Percentiles rank a stretch among this genome's conserved stretches.
Evolutionary conservation across 768 basidiomycete species (phyloP).

Genomic region (Lactarius indigo): DNA sequence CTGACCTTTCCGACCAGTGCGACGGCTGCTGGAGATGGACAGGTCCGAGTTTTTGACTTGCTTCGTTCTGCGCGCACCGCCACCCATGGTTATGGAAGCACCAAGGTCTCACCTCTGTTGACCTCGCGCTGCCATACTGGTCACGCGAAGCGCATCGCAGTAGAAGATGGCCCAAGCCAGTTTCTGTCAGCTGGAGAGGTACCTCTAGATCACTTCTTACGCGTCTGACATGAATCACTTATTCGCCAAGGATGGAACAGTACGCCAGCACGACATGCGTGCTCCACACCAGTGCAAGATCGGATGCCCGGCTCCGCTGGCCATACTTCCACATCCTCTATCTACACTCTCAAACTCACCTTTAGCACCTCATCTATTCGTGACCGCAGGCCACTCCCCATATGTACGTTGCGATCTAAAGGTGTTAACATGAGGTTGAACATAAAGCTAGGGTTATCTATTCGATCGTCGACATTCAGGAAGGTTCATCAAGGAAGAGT

Average conservation of each 20-base stretch:
- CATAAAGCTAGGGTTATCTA: constrained; percentile 58
- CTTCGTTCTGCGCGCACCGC: background rate
- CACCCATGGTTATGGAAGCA: background rate
- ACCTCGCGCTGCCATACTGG: constrained; percentile 65
- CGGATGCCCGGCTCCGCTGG: constrained; percentile 68
- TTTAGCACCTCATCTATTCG: constrained; percentile 77
- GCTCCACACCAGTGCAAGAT: constrained; percentile 59
- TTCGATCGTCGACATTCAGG: constrained; percentile 78
- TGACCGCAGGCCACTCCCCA: constrained; percentile 78
- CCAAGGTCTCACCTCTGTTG: constrained; percentile 30
- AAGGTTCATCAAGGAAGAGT: constrained; percentile 57
- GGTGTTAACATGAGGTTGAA: constrained; percentile 19
- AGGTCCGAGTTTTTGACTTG: constrained; percentile 78
- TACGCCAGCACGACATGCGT: constrained; percentile 84
- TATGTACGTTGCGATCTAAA: constrained; percentile 48
- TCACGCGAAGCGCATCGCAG: constrained; percentile 75
- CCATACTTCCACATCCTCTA: constrained; percentile 60
- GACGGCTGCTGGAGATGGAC: constrained; percentile 69
- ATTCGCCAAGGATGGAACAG: constrained; percentile 68
- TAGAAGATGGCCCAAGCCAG: constrained; percentile 71
- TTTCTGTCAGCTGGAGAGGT: constrained; percentile 84
- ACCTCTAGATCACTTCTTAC: constrained; percentile 24
- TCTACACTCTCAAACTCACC: constrained; percentile 74
- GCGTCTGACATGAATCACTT: constrained; percentile 28
- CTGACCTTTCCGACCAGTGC: constrained; percentile 40